These are phyloP conservation scores for Wickerhamomyces chaumierensis DNA, from an alignment of 805 yeast genomes.

Conservation along the genomic window DNA sequence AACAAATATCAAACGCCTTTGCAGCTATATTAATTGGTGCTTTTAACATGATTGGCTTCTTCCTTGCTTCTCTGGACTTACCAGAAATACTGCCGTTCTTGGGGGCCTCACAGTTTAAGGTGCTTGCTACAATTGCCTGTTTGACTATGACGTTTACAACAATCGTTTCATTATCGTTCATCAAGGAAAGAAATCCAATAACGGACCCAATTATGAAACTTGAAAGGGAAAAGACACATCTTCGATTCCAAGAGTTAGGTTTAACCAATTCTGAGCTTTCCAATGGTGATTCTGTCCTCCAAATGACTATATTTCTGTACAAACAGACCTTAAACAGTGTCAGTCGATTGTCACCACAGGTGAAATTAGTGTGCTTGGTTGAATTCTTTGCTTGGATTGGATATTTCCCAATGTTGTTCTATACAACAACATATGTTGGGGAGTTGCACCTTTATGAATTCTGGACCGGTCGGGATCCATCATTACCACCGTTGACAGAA, in stretches of 20 bases:
- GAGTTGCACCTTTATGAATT: constrained; percentile 37
- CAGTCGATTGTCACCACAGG: constrained; percentile 35
- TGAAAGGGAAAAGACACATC: constrained; percentile 25
- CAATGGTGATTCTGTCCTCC: neutral
- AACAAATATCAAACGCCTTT: constrained; percentile 52
- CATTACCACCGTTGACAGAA: constrained; percentile 24
- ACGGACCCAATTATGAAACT: constrained; percentile 26
- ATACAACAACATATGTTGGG: constrained; percentile 56
- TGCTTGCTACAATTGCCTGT: constrained; percentile 31
- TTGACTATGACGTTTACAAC: constrained; percentile 30
- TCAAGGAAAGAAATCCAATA: constrained; percentile 39
- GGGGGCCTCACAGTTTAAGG: constrained; percentile 41
- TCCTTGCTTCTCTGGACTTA: constrained; percentile 38
- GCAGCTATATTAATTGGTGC: constrained; percentile 54
- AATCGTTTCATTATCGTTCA: constrained; percentile 16
- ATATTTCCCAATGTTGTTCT: constrained; percentile 54
- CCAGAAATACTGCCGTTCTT: constrained; percentile 24
- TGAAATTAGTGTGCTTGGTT: constrained; percentile 38
- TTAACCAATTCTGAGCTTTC: constrained; percentile 20
- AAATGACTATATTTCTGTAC: constrained; percentile 5
- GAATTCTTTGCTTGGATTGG: constrained; percentile 63
- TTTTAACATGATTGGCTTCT: constrained; percentile 48
- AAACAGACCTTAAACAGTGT: constrained; percentile 27
- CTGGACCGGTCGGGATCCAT: constrained; percentile 23
- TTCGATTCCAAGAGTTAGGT: constrained; percentile 24